phyloP scores from a whole-genome alignment of 2,329 filamentous ascomycete species.

The Sarocladium brachiariae region DNA sequence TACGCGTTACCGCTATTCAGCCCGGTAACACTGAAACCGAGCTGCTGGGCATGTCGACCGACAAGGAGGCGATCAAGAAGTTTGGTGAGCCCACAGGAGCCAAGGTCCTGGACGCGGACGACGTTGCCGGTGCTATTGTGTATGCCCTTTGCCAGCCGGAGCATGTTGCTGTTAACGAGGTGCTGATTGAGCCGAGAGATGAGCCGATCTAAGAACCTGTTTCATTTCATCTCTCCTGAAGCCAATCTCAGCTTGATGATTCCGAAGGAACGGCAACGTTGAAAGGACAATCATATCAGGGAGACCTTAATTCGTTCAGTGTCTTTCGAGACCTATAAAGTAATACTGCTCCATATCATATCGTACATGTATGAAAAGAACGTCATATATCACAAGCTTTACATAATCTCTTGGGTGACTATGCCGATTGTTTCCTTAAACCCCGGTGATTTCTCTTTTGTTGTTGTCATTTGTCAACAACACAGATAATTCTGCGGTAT shows the following conservation, averaged over 20 bases:
- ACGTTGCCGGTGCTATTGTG: constrained; percentile 66
- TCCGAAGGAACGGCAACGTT: neutral
- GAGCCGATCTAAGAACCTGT: constrained; percentile 55
- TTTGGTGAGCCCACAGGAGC: constrained; percentile 70
- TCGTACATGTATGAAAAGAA: neutral
- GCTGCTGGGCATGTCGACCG: constrained; percentile 66
- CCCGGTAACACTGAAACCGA: constrained; percentile 72
- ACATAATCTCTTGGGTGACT: too few relatives aligned
- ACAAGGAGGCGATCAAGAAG: constrained; percentile 69
- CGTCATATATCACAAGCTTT: too few relatives aligned
- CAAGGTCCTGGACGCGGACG: constrained; percentile 64
- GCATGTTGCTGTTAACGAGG: constrained; percentile 74
- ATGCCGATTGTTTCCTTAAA: too few relatives aligned
- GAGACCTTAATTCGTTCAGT: neutral
- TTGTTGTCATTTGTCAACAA: too few relatives aligned
- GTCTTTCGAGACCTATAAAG: neutral
- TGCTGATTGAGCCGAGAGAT: constrained; percentile 70
- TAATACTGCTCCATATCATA: neutral
- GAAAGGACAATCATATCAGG: neutral
- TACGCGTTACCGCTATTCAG: constrained; percentile 69
- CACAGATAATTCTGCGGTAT: too few relatives aligned
- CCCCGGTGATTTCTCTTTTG: too few relatives aligned
- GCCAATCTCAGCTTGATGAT: too few relatives aligned
- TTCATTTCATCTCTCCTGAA: neutral
- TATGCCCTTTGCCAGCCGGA: constrained; percentile 68